Conservation (phyloP, 129 eudicot species). For the Lonicera japonica region DNA sequence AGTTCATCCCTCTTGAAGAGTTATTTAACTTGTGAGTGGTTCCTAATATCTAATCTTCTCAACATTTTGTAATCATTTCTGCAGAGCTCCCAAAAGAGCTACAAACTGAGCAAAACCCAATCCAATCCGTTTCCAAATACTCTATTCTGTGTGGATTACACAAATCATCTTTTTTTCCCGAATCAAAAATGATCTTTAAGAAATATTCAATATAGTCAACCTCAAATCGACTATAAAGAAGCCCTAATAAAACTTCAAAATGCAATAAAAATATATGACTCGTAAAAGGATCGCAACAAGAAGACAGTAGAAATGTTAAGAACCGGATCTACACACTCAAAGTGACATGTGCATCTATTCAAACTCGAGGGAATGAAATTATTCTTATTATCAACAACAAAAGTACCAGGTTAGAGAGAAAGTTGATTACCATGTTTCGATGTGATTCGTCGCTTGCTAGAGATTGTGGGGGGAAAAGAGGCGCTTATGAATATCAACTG, state of each 20-base stretch:
- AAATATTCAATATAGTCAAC: too few relatives aligned
- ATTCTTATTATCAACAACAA: too few relatives aligned
- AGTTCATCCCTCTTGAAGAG: neutral
- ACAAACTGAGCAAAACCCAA: neutral
- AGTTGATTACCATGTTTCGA: neutral
- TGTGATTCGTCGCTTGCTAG: neutral
- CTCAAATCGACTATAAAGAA: too few relatives aligned
- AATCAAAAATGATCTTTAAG: too few relatives aligned
- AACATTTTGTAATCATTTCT: too few relatives aligned
- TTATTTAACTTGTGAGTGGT: neutral
- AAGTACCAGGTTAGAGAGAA: neutral
- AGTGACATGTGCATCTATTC: neutral
- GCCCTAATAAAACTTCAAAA: neutral
- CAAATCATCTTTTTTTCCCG: neutral
- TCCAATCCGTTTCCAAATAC: neutral
- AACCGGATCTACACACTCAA: neutral
- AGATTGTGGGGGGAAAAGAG: neutral
- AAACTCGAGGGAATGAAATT: neutral
- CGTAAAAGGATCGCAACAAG: neutral
- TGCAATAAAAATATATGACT: too few relatives aligned
- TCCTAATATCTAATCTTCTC: too few relatives aligned
- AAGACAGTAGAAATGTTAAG: neutral
- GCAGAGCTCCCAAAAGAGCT: neutral
- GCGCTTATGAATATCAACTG: neutral
- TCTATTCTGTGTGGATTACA: too few relatives aligned